Evolutionary conservation across 805 yeast genomes (phyloP).

Genomic region (Candida schatavii): DNA sequence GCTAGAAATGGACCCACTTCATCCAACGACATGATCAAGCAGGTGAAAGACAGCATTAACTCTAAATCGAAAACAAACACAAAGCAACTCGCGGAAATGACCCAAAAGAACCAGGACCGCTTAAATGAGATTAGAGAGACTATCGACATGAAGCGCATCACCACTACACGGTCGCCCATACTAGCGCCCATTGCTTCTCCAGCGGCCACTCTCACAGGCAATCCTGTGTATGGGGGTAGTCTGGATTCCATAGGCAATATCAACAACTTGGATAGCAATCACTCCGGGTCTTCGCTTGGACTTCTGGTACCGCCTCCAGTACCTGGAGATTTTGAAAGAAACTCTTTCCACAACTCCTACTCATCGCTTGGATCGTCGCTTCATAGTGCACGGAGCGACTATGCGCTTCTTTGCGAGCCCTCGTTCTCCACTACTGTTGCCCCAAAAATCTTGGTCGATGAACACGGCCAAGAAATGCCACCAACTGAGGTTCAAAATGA

Average conservation of each 20-base stretch:
- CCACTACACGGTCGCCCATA: slow-evolving; percentile 12
- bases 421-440: slow-evolving; percentile 1
- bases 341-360: slow-evolving; percentile 17
- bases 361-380: slow-evolving; percentile 25
- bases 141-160: slow-evolving; percentile 33
- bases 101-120: slow-evolving; percentile 18
- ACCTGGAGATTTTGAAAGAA: slow-evolving; percentile 1
- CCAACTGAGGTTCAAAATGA: not conserved
- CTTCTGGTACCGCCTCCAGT: not conserved
- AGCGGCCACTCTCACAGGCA: not conserved
- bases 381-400: slow-evolving; percentile 3
- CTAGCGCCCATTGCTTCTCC: slow-evolving; percentile 5
- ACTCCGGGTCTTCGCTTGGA: not conserved
- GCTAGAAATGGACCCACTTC: slow-evolving; percentile 10
- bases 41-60: slow-evolving; percentile 27
- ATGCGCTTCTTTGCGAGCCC: slow-evolving; percentile 1
- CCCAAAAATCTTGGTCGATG: slow-evolving; percentile 6
- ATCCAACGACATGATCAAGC: slow-evolving; percentile 31
- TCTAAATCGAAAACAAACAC: slow-evolving; percentile 21
- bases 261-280: not conserved
- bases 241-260: not conserved
- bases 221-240: not conserved
- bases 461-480: not conserved
- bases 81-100: slow-evolving; percentile 12
- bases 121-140: slow-evolving; percentile 34